Percentiles rank a stretch among this genome's conserved stretches.
These are phyloP conservation scores for Gossypium stocksii DNA, from an alignment of 345 rosid species.

Conservation along the genomic window DNA sequence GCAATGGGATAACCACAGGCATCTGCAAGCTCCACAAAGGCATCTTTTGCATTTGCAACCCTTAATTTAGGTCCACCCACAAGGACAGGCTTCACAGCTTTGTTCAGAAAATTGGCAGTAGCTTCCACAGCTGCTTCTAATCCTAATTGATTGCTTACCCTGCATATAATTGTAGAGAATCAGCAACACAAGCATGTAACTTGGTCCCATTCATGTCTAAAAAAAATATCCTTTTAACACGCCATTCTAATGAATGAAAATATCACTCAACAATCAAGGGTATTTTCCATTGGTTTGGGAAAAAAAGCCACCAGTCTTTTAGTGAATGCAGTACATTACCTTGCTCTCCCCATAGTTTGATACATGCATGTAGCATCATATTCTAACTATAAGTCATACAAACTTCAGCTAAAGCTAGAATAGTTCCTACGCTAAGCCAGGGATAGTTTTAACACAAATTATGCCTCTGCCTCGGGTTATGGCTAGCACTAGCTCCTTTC, in stretches of 20 bases:
- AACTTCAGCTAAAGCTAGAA: background rate
- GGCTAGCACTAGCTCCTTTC: background rate
- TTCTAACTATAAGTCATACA: background rate
- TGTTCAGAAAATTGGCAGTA: slow-evolving; percentile 54
- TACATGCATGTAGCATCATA: background rate
- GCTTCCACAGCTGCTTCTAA: slow-evolving; percentile 76
- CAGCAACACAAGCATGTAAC: background rate
- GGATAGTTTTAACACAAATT: background rate
- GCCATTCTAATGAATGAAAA: background rate
- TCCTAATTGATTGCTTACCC: slow-evolving; percentile 60
- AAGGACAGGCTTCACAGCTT: slow-evolving; percentile 71
- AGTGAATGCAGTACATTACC: background rate
- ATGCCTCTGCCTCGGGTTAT: background rate
- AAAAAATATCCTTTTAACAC: slow-evolving; percentile 14
- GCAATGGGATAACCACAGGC: slow-evolving; percentile 54
- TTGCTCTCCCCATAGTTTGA: background rate
- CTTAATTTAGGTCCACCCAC: slow-evolving; percentile 65
- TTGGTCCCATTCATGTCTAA: background rate
- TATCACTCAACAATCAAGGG: background rate
- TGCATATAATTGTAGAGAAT: slow-evolving; percentile 25
- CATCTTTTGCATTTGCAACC: slow-evolving; percentile 50
- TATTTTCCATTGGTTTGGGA: background rate
- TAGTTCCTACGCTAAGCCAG: background rate
- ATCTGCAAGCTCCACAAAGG: slow-evolving; percentile 49
- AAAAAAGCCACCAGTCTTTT: background rate